Base-by-base conservation (phyloP, 495 filamentous ascomycete species). In the Daldinia bambusicola region DNA sequence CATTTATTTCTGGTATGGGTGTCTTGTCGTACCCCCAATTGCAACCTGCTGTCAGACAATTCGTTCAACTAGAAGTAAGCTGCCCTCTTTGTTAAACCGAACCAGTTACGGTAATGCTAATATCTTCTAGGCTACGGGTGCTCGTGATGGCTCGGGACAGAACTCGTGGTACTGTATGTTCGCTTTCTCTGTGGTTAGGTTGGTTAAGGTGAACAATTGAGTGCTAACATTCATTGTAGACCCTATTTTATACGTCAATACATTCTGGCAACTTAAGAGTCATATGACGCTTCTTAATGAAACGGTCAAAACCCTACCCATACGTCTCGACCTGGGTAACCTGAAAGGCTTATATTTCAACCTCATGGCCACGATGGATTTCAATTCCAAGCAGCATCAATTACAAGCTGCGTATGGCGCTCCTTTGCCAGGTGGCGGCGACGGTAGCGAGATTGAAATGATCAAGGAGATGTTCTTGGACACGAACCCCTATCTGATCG, bases 391-490 rank as follows among this genome's bases (percentile, higher is more conserved):
- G 80, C 89, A 94, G 71, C 90, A 89, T 57, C 87, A 92, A 45
- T 85, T 87, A 13, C 89, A 94, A 74, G 92, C 85, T 31, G 86
- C 86, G 12, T 83, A 79, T 41, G 93, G 93, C 48, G 84, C 84
- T 32, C 76, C 87, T 9, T 81, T 89, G 6, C 85, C 93, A 0
- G 89, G 88, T 45, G 82, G 82, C 59, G 76, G 83, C 55, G 83
- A 85, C 62, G 83, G 83, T 65, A 82, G 77, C 69, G 95, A 99
- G 79, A 92, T 98, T 75, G 95, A 99, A 80, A 91, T 96, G 83
- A 89, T 99, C 82, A 99, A 99, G 84, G 89, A 93, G 68, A 90
- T 98, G 53, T 86, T 99, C 37, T 80, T 99, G 52, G 93, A 99
- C 76, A 98, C 94, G 52, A 99, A 99, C 80, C 90, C 93, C 34